A percentile compares a stretch with the other conserved stretches of the same genome.
Evolutionary conservation across 2,329 filamentous ascomycete species (phyloP).

Genomic region (Bimuria novae-zelandiae): DNA sequence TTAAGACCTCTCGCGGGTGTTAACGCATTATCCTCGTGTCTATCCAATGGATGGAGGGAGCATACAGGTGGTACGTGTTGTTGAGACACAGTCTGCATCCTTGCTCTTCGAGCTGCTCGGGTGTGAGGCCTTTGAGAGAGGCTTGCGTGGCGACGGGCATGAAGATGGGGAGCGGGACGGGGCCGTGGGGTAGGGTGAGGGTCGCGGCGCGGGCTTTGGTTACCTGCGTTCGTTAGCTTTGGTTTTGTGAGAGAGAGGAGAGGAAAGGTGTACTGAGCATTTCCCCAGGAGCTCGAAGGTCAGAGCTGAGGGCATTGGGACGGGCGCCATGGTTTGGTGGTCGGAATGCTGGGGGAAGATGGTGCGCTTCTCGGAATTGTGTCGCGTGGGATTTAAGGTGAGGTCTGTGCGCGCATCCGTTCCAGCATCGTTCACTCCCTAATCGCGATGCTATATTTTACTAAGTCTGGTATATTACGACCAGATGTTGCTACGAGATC

Average conservation of each 20-base stretch:
- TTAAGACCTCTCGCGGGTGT: constrained; percentile 69
- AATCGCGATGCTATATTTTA: too few relatives aligned
- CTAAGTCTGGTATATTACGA: too few relatives aligned
- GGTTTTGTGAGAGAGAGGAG: neutral
- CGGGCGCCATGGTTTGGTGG: constrained; percentile 33
- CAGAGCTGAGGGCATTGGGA: constrained; percentile 44
- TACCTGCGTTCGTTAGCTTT: constrained; percentile 64
- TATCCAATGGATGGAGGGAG: neutral
- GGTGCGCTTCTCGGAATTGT: neutral
- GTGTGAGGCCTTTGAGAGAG: constrained; percentile 90
- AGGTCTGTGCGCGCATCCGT: constrained; percentile 4
- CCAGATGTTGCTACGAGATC: too few relatives aligned
- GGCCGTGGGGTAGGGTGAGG: constrained; percentile 87
- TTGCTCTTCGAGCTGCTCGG: constrained; percentile 86
- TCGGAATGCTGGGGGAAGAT: neutral
- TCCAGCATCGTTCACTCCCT: too few relatives aligned
- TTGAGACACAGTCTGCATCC: constrained; percentile 91
- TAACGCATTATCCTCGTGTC: constrained; percentile 23
- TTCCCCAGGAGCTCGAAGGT: constrained; percentile 45
- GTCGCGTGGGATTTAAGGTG: neutral
- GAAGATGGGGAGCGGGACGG: constrained; percentile 88
- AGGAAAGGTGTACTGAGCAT: constrained; percentile 38
- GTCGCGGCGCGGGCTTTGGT: constrained; percentile 91
- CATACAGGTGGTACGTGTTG: constrained; percentile 88
- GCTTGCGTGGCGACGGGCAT: constrained; percentile 99